Percentiles rank a stretch among this genome's conserved stretches.
These are phyloP conservation scores for Plectosphaerella sp. DNA, from an alignment of 2,329 filamentous ascomycete species.

Conservation along the genomic window DNA sequence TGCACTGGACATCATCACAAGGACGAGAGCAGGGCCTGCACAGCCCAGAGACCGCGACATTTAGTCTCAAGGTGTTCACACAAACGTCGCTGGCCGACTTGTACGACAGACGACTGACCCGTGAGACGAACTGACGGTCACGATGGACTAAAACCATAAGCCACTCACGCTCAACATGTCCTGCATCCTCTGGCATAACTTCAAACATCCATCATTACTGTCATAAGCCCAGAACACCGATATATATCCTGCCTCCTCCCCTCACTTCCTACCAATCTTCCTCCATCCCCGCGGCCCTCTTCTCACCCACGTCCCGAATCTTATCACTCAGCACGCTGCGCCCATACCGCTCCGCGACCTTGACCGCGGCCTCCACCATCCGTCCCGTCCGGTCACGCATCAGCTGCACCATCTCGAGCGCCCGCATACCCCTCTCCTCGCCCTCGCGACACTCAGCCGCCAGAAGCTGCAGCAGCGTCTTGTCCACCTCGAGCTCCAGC, in stretches of 20 bases:
- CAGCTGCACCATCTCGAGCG: conserved; percentile 81
- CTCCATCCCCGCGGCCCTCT: conserved; percentile 55
- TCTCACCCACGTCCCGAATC: conserved; percentile 81
- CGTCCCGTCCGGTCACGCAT: conserved; percentile 81
- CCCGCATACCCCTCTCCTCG: conserved; percentile 92
- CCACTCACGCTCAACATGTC: too few relatives aligned
- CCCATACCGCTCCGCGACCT: conserved; percentile 83
- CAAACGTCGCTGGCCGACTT: too few relatives aligned
- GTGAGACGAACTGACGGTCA: too few relatives aligned
- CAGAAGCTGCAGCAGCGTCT: conserved; percentile 82
- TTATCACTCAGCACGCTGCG: conserved; percentile 78
- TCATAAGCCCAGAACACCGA: too few relatives aligned
- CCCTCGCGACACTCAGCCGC: conserved; percentile 87
- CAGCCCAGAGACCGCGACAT: too few relatives aligned
- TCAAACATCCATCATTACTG: background rate
- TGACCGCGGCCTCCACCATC: conserved; percentile 88
- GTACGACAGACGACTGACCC: too few relatives aligned
- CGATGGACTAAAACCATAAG: too few relatives aligned
- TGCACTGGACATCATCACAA: too few relatives aligned
- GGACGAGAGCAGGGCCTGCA: too few relatives aligned
- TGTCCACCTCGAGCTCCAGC: conserved; percentile 82
- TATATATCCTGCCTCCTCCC: too few relatives aligned
- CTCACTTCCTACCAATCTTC: conserved; percentile 44
- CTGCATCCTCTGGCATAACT: background rate
- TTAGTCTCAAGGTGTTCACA: too few relatives aligned